Conservation (phyloP, 768 basidiomycete species). For the Gloeostereum incarnatum region DNA sequence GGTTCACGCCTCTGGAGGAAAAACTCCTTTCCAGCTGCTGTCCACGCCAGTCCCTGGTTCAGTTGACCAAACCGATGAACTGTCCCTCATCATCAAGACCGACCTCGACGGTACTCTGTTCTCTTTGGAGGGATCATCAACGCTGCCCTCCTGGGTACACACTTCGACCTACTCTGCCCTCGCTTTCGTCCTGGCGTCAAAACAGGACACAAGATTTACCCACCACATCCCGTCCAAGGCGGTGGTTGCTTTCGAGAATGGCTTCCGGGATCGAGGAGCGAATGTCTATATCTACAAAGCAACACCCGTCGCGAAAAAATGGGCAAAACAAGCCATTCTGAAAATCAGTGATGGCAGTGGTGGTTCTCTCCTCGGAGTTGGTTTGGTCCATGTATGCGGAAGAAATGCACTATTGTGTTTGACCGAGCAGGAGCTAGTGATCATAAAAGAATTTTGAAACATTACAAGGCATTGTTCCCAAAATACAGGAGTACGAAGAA, state of each 20-base stretch:
- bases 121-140: slow-evolving; percentile 15
- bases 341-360: slow-evolving; percentile 58
- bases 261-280: slow-evolving; percentile 53
- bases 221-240: slow-evolving; percentile 51
- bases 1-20: slow-evolving; percentile 24
- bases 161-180: slow-evolving; percentile 80
- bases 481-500: too few relatives aligned
- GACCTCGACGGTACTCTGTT: slow-evolving; percentile 68
- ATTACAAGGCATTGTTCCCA: too few relatives aligned
- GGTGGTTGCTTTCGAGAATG: slow-evolving; percentile 82
- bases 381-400: slow-evolving; percentile 28
- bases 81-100: slow-evolving; percentile 57
- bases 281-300: slow-evolving; percentile 84
- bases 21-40: slow-evolving; percentile 41
- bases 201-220: slow-evolving; percentile 83
- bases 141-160: slow-evolving; percentile 55
- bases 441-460: slow-evolving; percentile 32
- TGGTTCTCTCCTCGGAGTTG: slow-evolving; percentile 75
- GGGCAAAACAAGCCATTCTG: slow-evolving; percentile 79
- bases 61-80: slow-evolving; percentile 8
- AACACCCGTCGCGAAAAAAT: slow-evolving; percentile 36
- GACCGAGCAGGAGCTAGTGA: slow-evolving; percentile 66
- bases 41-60: slow-evolving; percentile 62
- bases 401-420: slow-evolving; percentile 51
- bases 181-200: slow-evolving; percentile 89